Evolutionary conservation across 2,329 filamentous ascomycete genomes (phyloP), one percentile per base, ranked within the genome.

Genomic region (Lecanicillium sp.): DNA sequence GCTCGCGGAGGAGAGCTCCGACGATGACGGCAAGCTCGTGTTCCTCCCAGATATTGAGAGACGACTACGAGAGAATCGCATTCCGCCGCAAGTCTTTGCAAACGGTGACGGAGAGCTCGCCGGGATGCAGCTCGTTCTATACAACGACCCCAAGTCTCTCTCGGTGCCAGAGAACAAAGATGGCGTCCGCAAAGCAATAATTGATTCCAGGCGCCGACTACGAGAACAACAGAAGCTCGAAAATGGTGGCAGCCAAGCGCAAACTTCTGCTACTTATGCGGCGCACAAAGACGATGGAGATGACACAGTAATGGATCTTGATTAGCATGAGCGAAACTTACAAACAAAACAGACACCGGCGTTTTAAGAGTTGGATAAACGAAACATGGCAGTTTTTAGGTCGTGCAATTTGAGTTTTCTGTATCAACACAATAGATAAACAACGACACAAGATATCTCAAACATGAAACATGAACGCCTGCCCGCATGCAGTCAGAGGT

Each of bases 11-110:
- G 63, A 61, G 43, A 60, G 49, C 48, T 56, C 59, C 11, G 45
- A 30, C 28, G 69, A 73, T 44, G 68, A 75, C 16, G 72, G 74
- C 48, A 73, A 68, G 48, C 73, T 94, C 33, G 71, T 89, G 54
- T 88, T 95, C 65, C 72, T 94, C 1, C 80, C 87, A 1, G 85
- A 94, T 55, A 84, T 96, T 39, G 83, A 90, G 56, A 86, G 84
- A 61, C 83, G 85, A 55, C 71, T 96, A 37, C 72, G 71, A 45
- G 71, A 74, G 42, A 81, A 82, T 44, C 85, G 88, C 37, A 78
- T 80, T 32, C 70, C 89, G 5, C 66, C 70, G 48, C 73, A 80
- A 14, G 56, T 94, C 22, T 60, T 88, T 4, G 68, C 74, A 54
- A 68, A 74, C 54, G 55, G 62, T 37, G 67, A 75, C 4, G 69